Evolutionary conservation across 176 grass and related monocot species (phyloP).

Genomic region (Typha latifolia): DNA sequence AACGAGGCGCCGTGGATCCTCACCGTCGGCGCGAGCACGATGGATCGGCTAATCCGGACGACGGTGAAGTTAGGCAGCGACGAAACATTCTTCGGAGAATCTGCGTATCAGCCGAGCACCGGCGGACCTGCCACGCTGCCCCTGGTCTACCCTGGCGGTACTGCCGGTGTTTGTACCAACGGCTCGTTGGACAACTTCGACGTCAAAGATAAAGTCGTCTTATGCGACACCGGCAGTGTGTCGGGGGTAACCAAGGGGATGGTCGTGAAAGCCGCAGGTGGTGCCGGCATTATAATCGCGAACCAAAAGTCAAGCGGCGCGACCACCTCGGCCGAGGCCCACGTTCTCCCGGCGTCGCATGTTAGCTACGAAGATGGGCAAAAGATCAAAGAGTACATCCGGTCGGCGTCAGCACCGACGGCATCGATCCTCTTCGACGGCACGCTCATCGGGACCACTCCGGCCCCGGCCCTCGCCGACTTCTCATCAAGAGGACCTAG

Average conservation of each 20-base stretch:
- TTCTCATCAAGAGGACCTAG: slow-evolving; percentile 21
- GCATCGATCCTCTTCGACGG: slow-evolving; percentile 10
- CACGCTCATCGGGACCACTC: background rate
- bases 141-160: too few relatives aligned
- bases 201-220: slow-evolving; percentile 9
- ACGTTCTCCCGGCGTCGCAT: slow-evolving; percentile 7
- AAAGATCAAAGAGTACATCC: slow-evolving; percentile 4
- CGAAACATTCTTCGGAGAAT: too few relatives aligned
- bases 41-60: slow-evolving; percentile 6
- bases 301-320: background rate
- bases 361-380: background rate
- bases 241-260: background rate
- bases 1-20: slow-evolving; percentile 18
- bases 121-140: too few relatives aligned
- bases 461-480: background rate
- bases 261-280: slow-evolving; percentile 11
- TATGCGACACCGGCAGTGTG: slow-evolving; percentile 1
- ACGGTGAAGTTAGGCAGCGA: slow-evolving; percentile 4
- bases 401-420: background rate
- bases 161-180: too few relatives aligned
- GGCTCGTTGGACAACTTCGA: too few relatives aligned
- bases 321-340: background rate
- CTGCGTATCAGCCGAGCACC: too few relatives aligned
- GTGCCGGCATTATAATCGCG: slow-evolving; percentile 2
- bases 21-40: slow-evolving; percentile 11